Evolutionary conservation across 495 filamentous ascomycete genomes (phyloP).

Genomic region (Penicillium alfredii): DNA sequence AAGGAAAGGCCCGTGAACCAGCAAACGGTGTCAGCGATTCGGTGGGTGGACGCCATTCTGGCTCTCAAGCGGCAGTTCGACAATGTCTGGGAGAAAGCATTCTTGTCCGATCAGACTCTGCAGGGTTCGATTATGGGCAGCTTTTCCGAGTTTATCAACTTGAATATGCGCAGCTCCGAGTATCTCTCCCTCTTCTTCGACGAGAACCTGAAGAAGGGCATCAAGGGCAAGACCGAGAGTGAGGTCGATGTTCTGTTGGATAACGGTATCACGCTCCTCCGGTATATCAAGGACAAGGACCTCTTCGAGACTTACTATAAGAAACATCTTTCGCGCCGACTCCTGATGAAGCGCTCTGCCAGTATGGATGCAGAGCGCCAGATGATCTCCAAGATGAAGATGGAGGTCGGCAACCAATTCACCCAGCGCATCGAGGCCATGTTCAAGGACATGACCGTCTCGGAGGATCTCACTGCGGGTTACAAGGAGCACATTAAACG

Average conservation of each 20-base stretch:
- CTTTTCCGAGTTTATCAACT: slow-evolving; percentile 87
- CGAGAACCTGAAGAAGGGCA: slow-evolving; percentile 88
- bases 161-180: slow-evolving; percentile 75
- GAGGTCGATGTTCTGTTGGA: slow-evolving; percentile 87
- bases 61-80: slow-evolving; percentile 87
- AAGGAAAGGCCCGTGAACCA: slow-evolving; percentile 50
- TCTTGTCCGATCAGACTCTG: slow-evolving; percentile 67
- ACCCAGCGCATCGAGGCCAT: slow-evolving; percentile 90
- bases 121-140: slow-evolving; percentile 77
- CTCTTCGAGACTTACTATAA: slow-evolving; percentile 98
- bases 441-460: slow-evolving; percentile 96
- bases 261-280: slow-evolving; percentile 79
- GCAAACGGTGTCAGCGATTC: slow-evolving; percentile 76
- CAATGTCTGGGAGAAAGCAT: slow-evolving; percentile 60
- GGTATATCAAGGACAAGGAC: slow-evolving; percentile 87
- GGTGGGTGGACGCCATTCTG: slow-evolving; percentile 92
- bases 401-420: slow-evolving; percentile 90
- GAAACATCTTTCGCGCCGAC: slow-evolving; percentile 82
- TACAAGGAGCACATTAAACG: slow-evolving; percentile 65
- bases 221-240: slow-evolving; percentile 84
- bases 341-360: slow-evolving; percentile 79
- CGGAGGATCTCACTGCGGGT: slow-evolving; percentile 71
- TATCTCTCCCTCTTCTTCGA: slow-evolving; percentile 96
- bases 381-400: slow-evolving; percentile 94
- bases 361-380: slow-evolving; percentile 88